Conservation (phyloP, 2,329 filamentous ascomycete genomes). For the Meredithiella fracta region DNA sequence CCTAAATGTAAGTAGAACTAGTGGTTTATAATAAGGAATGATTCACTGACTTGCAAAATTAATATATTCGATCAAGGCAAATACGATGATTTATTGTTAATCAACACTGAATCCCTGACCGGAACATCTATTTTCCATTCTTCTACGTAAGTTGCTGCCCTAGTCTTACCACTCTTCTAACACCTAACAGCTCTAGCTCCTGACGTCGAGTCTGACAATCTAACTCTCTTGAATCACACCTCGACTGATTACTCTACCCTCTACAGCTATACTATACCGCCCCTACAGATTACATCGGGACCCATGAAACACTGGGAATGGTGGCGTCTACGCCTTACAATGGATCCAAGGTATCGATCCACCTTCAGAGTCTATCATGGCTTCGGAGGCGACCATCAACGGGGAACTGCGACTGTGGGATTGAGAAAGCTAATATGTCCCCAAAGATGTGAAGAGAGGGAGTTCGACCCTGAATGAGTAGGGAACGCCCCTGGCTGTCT, state of each 20-base stretch:
- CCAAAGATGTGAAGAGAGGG: conserved; percentile 43
- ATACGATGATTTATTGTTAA: background rate
- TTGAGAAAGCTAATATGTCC: conserved; percentile 50
- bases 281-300: conserved; percentile 34
- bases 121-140: conserved; percentile 7
- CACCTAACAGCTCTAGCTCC: conserved; percentile 5
- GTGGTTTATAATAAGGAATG: conserved; percentile 10
- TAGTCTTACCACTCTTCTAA: background rate
- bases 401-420: conserved; percentile 43
- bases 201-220: background rate
- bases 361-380: background rate
- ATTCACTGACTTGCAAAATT: background rate
- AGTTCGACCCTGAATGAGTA: conserved; percentile 48
- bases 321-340: conserved; percentile 54
- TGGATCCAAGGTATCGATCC: conserved; percentile 41
- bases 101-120: conserved; percentile 1
- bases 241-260: conserved; percentile 6
- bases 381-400: background rate
- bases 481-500: conserved; percentile 53
- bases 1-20: conserved; percentile 41
- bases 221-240: background rate
- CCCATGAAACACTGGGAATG: conserved; percentile 47
- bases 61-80: conserved; percentile 1
- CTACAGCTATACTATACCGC: conserved; percentile 4
- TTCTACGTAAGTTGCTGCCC: conserved; percentile 3